Percentiles rank a stretch among this genome's conserved stretches.
These are phyloP conservation scores for Ustilago bromivora DNA, from an alignment of 1,284 basidiomycete species.

Conservation along the genomic window DNA sequence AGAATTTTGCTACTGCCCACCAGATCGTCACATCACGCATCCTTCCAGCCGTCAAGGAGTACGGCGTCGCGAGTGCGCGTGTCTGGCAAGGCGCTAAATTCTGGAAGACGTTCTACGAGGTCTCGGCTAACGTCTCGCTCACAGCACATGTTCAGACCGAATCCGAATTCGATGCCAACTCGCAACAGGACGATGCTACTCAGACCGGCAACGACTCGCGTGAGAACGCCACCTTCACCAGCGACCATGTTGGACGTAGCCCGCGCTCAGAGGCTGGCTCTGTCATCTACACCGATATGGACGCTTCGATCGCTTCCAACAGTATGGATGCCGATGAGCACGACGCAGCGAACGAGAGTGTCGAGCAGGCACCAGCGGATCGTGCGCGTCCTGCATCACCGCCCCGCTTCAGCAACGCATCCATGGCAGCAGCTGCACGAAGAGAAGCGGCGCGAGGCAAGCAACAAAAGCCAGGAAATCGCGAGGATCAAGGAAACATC, in stretches of 20 bases:
- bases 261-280: slow-evolving; percentile 40
- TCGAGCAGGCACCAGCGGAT: slow-evolving; percentile 62
- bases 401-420: slow-evolving; percentile 64
- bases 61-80: slow-evolving; percentile 85
- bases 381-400: slow-evolving; percentile 76
- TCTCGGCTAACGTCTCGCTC: slow-evolving; percentile 86
- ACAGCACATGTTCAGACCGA: slow-evolving; percentile 45
- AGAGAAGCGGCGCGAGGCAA: slow-evolving; percentile 70
- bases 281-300: slow-evolving; percentile 38
- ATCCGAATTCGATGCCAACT: slow-evolving; percentile 44
- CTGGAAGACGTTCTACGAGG: slow-evolving; percentile 95
- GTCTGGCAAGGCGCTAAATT: slow-evolving; percentile 91
- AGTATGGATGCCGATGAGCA: slow-evolving; percentile 9
- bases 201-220: slow-evolving; percentile 40
- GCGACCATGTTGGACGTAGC: slow-evolving; percentile 33
- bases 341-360: slow-evolving; percentile 40
- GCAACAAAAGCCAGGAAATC: slow-evolving; percentile 30
- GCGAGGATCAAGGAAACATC: slow-evolving; percentile 41
- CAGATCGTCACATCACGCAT: slow-evolving; percentile 84
- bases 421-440: slow-evolving; percentile 76
- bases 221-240: slow-evolving; percentile 32
- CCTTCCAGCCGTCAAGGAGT: slow-evolving; percentile 87
- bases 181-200: slow-evolving; percentile 38
- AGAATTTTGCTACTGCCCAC: slow-evolving; percentile 90
- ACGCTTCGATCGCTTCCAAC: slow-evolving; percentile 30